Evolutionary conservation across 805 yeast species (phyloP).

Genomic region (Suhomyces prunicola): DNA sequence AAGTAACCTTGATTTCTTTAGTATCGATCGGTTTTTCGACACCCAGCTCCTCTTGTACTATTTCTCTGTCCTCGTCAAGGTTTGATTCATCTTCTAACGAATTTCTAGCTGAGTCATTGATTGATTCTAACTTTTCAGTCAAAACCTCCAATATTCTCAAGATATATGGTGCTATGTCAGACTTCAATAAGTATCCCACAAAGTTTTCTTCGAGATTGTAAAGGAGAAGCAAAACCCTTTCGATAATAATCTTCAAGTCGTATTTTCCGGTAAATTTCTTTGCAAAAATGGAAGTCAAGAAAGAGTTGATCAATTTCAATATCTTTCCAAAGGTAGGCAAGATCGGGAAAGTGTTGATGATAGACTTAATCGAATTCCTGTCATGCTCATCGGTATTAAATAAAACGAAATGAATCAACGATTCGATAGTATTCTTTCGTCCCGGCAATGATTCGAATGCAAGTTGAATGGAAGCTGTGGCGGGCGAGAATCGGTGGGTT

Average conservation of each 20-base stretch:
- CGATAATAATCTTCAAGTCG: slow-evolving; percentile 33
- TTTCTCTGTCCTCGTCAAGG: neutral
- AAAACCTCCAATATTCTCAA: slow-evolving; percentile 49
- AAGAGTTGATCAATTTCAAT: slow-evolving; percentile 18
- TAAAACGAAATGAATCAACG: slow-evolving; percentile 71
- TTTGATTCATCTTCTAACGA: neutral
- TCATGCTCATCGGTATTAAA: slow-evolving; percentile 19
- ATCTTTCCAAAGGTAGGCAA: slow-evolving; percentile 32
- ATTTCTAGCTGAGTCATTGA: neutral
- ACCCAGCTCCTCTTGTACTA: neutral
- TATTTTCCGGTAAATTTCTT: slow-evolving; percentile 23
- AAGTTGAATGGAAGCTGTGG: slow-evolving; percentile 8
- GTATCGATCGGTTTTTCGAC: neutral
- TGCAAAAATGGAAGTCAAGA: slow-evolving; percentile 18
- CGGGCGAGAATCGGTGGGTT: slow-evolving; percentile 22
- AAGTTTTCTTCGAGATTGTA: slow-evolving; percentile 56
- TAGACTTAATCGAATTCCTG: slow-evolving; percentile 11
- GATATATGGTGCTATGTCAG: slow-evolving; percentile 55
- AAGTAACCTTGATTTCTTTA: neutral
- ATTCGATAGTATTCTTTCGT: slow-evolving; percentile 42
- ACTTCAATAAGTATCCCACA: slow-evolving; percentile 67
- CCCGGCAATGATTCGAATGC: slow-evolving; percentile 4
- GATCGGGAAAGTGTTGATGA: slow-evolving; percentile 31
- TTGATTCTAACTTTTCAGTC: slow-evolving; percentile 30
- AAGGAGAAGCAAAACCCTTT: slow-evolving; percentile 52